Conservation (phyloP, 495 filamentous ascomycete species). For the Tetracladium setigerum region DNA sequence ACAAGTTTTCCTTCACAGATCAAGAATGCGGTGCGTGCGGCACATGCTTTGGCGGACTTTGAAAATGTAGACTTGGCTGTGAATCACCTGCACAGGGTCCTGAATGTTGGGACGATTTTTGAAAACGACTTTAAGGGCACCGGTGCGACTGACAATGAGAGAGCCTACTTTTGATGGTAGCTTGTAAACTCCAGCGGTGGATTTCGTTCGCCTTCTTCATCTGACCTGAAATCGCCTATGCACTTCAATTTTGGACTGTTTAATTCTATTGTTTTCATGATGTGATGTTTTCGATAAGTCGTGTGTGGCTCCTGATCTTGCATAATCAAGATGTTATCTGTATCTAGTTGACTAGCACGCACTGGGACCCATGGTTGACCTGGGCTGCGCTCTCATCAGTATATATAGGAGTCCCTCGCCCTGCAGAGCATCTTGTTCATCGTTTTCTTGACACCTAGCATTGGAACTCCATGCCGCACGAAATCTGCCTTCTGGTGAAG, state of each 20-base stretch:
- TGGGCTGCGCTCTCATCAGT: not conserved
- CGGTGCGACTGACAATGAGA: conserved; percentile 1
- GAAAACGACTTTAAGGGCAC: conserved; percentile 4
- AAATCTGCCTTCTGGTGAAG: not conserved
- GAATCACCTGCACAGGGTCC: conserved; percentile 1
- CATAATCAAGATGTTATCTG: not conserved
- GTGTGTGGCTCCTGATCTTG: no score
- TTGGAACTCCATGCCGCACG: not conserved
- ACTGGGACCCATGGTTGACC: not conserved
- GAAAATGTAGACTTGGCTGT: not conserved
- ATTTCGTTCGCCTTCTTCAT: conserved; percentile 2
- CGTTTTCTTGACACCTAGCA: not conserved
- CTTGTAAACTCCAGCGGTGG: not conserved
- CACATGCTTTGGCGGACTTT: conserved; percentile 8
- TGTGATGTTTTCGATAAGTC: no score
- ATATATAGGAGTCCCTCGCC: not conserved
- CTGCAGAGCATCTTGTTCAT: no score
- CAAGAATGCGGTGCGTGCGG: conserved; percentile 10
- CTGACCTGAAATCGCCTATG: not conserved
- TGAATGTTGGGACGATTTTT: conserved; percentile 2
- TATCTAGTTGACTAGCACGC: not conserved
- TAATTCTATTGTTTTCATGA: no score
- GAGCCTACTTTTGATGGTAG: not conserved
- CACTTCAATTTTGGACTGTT: no score
- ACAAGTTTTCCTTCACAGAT: conserved; percentile 7